A percentile compares a stretch with the other conserved stretches of the same genome.
phyloP scores from a whole-genome alignment of 2,329 filamentous ascomycete species.

The Chrysoporthe deuterocubensis region DNA sequence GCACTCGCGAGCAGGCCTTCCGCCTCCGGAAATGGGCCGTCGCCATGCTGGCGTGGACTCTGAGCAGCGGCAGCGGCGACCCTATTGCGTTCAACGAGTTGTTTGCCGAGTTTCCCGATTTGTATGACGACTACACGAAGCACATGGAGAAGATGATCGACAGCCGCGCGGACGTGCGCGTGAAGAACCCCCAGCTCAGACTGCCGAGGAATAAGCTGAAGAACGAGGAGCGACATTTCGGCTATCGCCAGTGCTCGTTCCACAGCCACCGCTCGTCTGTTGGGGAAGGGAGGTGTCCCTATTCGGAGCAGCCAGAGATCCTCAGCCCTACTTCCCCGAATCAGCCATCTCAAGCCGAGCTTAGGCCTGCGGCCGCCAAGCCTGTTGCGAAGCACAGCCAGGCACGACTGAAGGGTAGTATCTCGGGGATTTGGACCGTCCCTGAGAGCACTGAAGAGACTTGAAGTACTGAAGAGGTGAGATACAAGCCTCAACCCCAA shows the following conservation, averaged over 20 bases:
- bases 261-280: conserved; percentile 60
- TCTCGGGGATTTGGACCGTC: conserved; percentile 25
- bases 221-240: conserved; percentile 61
- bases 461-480: conserved; percentile 15
- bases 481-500: neutral
- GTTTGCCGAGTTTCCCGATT: conserved; percentile 47
- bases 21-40: conserved; percentile 63
- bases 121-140: conserved; percentile 54
- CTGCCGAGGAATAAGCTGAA: conserved; percentile 59
- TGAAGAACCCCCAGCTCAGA: conserved; percentile 65
- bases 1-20: conserved; percentile 52
- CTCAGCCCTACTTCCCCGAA: conserved; percentile 22
- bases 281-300: conserved; percentile 58
- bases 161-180: conserved; percentile 54
- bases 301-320: conserved; percentile 35
- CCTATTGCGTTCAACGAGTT: conserved; percentile 32
- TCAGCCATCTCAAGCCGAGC: neutral
- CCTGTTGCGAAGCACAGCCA: conserved; percentile 4
- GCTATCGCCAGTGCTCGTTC: conserved; percentile 65
- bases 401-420: conserved; percentile 8
- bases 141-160: conserved; percentile 58
- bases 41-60: conserved; percentile 63
- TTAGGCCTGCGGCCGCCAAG: neutral
- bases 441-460: conserved; percentile 27
- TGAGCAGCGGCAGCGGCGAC: conserved; percentile 40